These are phyloP conservation scores for Colletotrichum cuscutae DNA, from an alignment of 2,329 filamentous ascomycete species.

Conservation along the genomic window DNA sequence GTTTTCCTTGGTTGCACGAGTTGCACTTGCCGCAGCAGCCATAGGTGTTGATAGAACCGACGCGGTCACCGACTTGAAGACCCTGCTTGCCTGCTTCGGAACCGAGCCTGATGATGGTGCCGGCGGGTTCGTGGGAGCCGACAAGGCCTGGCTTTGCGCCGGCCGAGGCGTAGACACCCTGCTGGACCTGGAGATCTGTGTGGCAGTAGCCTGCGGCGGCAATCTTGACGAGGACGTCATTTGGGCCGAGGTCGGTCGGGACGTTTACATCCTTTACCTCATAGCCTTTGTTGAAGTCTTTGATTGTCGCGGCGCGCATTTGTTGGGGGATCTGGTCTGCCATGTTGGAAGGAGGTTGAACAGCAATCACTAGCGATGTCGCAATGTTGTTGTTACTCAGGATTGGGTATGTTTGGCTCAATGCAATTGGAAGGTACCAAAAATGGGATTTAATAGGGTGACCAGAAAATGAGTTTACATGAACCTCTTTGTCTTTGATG, in stretches of 20 bases:
- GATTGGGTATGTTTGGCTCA: too few species aligned
- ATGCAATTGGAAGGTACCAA: too few species aligned
- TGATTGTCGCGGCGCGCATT: constrained; percentile 46
- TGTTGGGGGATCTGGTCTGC: constrained; percentile 36
- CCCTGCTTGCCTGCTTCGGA: constrained; percentile 42
- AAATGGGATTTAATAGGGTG: too few species aligned
- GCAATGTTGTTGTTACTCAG: not conserved
- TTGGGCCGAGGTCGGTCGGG: constrained; percentile 30
- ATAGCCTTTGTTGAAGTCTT: constrained; percentile 30
- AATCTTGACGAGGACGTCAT: constrained; percentile 37
- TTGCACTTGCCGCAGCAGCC: constrained; percentile 39
- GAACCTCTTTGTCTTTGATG: not conserved
- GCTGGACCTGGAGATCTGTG: constrained; percentile 35
- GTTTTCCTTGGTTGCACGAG: constrained; percentile 35
- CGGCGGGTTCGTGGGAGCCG: constrained; percentile 73
- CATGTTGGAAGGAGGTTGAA: not conserved
- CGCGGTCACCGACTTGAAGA: constrained; percentile 63
- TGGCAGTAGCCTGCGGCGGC: constrained; percentile 37
- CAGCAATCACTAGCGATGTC: not conserved
- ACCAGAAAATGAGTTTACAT: too few species aligned
- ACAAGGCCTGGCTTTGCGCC: constrained; percentile 37
- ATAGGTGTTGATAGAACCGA: constrained; percentile 49
- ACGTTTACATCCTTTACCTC: constrained; percentile 34
- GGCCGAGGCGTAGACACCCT: constrained; percentile 35
- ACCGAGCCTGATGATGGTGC: constrained; percentile 67